A percentile compares a stretch with the other conserved stretches of the same genome.
These are phyloP conservation scores for Amorphotheca resinae DNA, from an alignment of 495 filamentous ascomycete species.

Conservation along the genomic window DNA sequence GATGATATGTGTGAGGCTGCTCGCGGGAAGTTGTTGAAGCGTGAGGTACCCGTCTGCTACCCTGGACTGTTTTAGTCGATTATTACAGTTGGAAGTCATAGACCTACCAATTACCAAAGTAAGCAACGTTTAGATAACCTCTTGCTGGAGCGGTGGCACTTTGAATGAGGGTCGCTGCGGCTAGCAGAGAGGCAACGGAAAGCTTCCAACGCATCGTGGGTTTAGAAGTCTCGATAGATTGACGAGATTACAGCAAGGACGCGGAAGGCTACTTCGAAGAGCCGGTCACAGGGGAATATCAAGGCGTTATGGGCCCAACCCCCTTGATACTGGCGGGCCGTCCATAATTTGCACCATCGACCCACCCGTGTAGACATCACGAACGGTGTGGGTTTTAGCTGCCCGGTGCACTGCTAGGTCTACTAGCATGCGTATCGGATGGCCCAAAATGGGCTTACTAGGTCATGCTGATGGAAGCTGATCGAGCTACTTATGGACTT, in stretches of 20 bases:
- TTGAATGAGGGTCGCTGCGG: neutral
- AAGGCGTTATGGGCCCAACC: neutral
- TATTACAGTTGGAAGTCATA: constrained; percentile 73
- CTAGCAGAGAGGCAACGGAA: neutral
- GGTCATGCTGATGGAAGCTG: neutral
- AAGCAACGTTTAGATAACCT: constrained; percentile 39
- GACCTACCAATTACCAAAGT: constrained; percentile 32
- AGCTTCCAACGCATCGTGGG: neutral
- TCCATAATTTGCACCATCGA: neutral
- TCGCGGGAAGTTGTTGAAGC: constrained; percentile 71
- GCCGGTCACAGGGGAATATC: neutral
- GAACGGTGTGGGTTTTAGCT: neutral
- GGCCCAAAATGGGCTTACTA: neutral
- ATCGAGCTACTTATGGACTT: neutral
- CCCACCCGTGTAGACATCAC: neutral
- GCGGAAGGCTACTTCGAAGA: neutral
- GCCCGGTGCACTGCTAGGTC: neutral
- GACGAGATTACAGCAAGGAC: neutral
- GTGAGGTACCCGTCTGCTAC: constrained; percentile 39
- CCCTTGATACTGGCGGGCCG: neutral
- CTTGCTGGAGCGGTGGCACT: neutral
- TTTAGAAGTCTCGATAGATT: neutral
- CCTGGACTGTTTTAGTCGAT: neutral
- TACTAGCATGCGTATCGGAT: neutral
- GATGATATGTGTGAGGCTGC: constrained; percentile 79